These are phyloP conservation scores for Vigna mungo DNA, from an alignment of 306 rosid species.

Conservation along the genomic window DNA sequence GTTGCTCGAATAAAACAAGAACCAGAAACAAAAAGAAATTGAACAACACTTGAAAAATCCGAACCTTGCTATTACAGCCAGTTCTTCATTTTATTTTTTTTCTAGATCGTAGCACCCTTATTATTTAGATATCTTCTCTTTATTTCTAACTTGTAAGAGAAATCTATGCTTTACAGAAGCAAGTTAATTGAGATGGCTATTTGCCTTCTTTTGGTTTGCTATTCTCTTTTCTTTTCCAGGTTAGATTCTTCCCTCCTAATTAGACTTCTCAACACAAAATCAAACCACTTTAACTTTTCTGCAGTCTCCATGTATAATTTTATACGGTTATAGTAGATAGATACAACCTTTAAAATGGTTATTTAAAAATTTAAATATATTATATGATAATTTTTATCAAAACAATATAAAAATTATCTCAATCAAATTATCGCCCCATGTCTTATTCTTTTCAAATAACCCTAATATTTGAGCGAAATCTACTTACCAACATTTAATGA, in stretches of 20 bases:
- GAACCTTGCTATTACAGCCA: neutral
- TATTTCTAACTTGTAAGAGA: neutral
- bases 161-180: neutral
- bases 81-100: neutral
- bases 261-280: neutral
- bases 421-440: neutral
- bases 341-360: no score
- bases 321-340: no score
- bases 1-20: neutral
- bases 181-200: neutral
- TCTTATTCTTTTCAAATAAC: no score
- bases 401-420: no score
- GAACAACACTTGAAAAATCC: neutral
- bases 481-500: no score
- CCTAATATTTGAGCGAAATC: no score
- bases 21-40: neutral
- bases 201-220: constrained; percentile 7
- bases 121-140: neutral
- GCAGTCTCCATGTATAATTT: neutral
- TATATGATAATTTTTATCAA: neutral
- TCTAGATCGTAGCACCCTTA: neutral
- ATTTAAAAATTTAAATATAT: neutral
- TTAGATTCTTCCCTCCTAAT: neutral
- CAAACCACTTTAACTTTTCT: neutral
- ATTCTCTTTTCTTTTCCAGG: neutral